Base-by-base conservation (phyloP, 202 grass and related monocot species). In the Musa balbisiana region DNA sequence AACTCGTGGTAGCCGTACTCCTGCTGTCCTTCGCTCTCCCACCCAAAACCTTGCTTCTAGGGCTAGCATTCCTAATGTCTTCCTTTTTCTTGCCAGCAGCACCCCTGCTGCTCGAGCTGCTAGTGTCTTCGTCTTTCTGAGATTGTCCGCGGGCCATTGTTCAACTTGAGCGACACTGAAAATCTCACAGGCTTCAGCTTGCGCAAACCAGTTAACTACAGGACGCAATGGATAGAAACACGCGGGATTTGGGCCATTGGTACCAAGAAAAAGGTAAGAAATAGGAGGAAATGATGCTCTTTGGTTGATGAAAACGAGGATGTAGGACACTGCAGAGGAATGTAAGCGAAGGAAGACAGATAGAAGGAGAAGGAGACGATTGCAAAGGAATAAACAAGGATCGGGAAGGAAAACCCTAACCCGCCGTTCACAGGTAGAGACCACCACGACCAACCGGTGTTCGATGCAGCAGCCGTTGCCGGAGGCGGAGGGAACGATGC, bases 111-210 rank as follows among this genome's bases (percentile, higher is more conserved):
- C 73, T 82, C 20, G 73, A 25, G 71, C 64, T 73, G 64, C 74
- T 12, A 24, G 55, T 25, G 9, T 17, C 75, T 27, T 71, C 83
- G 29, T 87, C 83, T 76, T 74, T 69, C 15, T 51, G 27, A 24
- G 73, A 51, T 21, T 51, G 33, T 70, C 19, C 20, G 9, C 67
- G 67, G 16, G 11, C 49, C 67, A 70, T 70, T 49, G 17, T 51
- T 70, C 29, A 51, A 70, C 23, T 25, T 21, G 49, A 33, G 19
- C 43, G 20, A 21, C 20, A 17, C 33, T 8, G 51, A 51, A 70
- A 21, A 19, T 2, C 14, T 51, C 33, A 51, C 33, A 51, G 51
- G 16, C 1, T 51, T 21, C 12, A 65, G 11, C 23, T 11, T 20
- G 21, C 8, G 9, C 49, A 20, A 51, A 50, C 67, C 67, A 69